These are phyloP conservation scores for Neckera pumila DNA, from an alignment of 225 moss, liverwort and hornwort species.

Conservation along the genomic window DNA sequence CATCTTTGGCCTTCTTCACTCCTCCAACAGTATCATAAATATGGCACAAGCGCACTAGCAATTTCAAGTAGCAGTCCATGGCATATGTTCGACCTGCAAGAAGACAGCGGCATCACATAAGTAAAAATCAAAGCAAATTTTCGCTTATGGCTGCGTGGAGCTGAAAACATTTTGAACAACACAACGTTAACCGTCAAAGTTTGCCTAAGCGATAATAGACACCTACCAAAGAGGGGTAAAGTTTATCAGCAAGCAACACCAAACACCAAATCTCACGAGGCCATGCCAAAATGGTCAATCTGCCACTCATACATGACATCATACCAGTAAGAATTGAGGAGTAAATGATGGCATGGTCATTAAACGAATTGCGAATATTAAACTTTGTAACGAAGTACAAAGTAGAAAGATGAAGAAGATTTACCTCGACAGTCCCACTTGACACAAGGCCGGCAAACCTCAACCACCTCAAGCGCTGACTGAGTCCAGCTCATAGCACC, in stretches of 20 bases:
- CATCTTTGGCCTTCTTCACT: conserved; percentile 95
- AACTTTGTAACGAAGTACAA: background rate
- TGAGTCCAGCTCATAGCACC: conserved; percentile 93
- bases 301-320: background rate
- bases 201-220: background rate
- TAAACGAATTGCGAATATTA: too few relatives aligned
- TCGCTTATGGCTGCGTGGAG: background rate
- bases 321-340: background rate
- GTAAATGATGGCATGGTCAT: background rate
- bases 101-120: background rate
- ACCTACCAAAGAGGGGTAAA: background rate
- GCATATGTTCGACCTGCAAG: conserved; percentile 68
- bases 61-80: conserved; percentile 93
- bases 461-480: conserved; percentile 92
- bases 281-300: background rate
- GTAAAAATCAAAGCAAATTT: background rate
- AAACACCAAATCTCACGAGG: background rate
- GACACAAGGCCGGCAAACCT: conserved; percentile 91
- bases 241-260: background rate
- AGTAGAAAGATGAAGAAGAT: background rate
- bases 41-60: conserved; percentile 81
- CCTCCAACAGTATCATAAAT: conserved; percentile 89
- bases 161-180: background rate
- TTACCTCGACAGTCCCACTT: conserved; percentile 91
- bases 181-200: background rate